Evolutionary conservation across 139 green algal genomes (phyloP), one percentile per base, ranked within the genome.

Genomic region (Micractinium conductrix): DNA sequence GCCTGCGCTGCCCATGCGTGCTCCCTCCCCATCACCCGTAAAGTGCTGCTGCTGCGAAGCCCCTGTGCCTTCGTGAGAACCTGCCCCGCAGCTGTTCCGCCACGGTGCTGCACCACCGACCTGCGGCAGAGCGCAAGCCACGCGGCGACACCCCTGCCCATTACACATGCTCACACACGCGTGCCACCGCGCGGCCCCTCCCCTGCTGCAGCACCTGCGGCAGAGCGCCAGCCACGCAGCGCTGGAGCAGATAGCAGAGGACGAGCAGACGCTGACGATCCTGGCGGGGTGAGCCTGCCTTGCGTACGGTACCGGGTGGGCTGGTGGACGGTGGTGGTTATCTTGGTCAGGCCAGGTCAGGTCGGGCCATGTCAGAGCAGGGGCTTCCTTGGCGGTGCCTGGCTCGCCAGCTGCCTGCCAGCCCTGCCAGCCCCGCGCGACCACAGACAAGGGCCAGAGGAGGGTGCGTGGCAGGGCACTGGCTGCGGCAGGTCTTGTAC

Each of bases 231-330:
- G 55, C 30, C 24, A 26, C 3, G 62, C 43, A 12, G 60, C 37
- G 9, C 69, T 84, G 65, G 38, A 69, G 24, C 62, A 62, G 28
- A 40, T 92, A 28, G 83, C 63, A 2, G 44, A 35, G 4, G 78
- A 90, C 42, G 3, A 28, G 0, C 48, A 58, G 30, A 83, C 71
- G 70, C 37, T 89, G n/a, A 17, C 35, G 0, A 74, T 70, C 0
- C 35, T 93, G 17, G 42, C 82, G 35, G 74, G 71, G 40, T 93
- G 30, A 85, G 90, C 68, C 74, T 40, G 26, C 68, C 4, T 72
- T 62, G 53, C 53, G 2, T 22, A 21, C 26, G 53, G 48, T 14
- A 22, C 12, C 48, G 12, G 48, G 48, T 10, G 12, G 14, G 48
- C 48, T 58, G 48, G 48, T 58, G 48, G 48, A 10, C 12, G 14